A percentile compares a stretch with the other conserved stretches of the same genome.
Conservation (phyloP, 2,329 filamentous ascomycete species). For the Teratosphaeria zuluensis region DNA sequence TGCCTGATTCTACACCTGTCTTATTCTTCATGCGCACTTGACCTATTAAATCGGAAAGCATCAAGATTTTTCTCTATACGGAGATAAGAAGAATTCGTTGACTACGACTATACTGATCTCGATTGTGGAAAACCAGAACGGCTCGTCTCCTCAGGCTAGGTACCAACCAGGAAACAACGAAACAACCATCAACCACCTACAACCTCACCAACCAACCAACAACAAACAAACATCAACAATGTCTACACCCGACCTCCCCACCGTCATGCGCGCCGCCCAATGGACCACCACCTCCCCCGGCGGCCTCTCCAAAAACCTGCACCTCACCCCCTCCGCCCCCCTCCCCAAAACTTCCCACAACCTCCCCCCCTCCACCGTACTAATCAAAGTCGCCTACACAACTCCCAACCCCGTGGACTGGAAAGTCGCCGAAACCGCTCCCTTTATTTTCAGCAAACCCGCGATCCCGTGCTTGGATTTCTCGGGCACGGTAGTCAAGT, state of each 20-base stretch:
- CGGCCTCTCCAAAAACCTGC: conserved; percentile 27
- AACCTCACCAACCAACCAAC: too few relatives aligned
- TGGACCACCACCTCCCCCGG: conserved; percentile 16
- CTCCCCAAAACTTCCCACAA: conserved; percentile 9
- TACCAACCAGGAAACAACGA: too few relatives aligned
- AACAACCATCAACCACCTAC: too few relatives aligned
- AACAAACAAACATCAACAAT: too few relatives aligned
- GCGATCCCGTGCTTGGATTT: conserved; percentile 37
- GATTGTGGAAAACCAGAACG: too few relatives aligned
- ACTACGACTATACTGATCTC: too few relatives aligned
- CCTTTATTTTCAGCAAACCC: conserved; percentile 6
- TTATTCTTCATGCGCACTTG: too few relatives aligned
- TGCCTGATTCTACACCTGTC: too few relatives aligned
- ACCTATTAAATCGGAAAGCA: too few relatives aligned
- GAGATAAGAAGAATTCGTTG: too few relatives aligned
- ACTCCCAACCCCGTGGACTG: conserved; percentile 43
- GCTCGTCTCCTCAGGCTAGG: too few relatives aligned
- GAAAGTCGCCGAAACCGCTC: conserved; percentile 35
- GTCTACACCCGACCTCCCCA: conserved; percentile 7
- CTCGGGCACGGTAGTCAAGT: conserved; percentile 39
- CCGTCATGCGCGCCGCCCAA: conserved; percentile 21
- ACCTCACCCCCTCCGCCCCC: conserved; percentile 18
- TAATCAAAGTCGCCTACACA: conserved; percentile 31
- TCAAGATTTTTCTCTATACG: too few relatives aligned
- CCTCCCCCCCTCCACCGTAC: neutral